These are phyloP conservation scores for Saccharomycopsis hybrid DNA, from an alignment of 1,139 yeast genomes.

Conservation along the genomic window DNA sequence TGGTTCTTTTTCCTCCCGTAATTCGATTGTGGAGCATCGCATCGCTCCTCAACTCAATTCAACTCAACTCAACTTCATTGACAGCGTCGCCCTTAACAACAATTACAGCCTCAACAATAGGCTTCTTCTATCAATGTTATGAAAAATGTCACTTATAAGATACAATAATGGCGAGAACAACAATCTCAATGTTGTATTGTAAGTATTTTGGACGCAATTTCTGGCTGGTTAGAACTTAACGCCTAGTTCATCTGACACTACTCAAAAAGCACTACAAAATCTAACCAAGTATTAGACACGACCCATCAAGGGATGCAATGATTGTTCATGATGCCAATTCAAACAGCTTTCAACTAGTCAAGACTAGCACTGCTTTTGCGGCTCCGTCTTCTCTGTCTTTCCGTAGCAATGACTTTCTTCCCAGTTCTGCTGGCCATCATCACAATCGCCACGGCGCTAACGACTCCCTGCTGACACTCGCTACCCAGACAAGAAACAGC, in stretches of 20 bases:
- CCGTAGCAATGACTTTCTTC: not conserved
- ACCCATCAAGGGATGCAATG: constrained; percentile 27
- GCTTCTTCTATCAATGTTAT: too few species aligned
- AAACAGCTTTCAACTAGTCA: constrained; percentile 27
- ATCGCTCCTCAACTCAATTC: too few species aligned
- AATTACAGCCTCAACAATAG: too few species aligned
- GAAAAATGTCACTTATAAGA: constrained; percentile 29
- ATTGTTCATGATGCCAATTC: constrained; percentile 29
- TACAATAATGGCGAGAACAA: constrained; percentile 22
- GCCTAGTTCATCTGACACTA: too few species aligned
- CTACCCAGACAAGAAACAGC: too few species aligned
- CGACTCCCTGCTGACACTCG: not conserved
- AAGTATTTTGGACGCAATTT: constrained; percentile 19
- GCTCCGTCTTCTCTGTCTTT: too few species aligned
- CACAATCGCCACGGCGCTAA: not conserved
- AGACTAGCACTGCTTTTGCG: constrained; percentile 22
- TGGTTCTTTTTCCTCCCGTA: too few species aligned
- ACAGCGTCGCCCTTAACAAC: too few species aligned
- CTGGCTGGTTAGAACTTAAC: not conserved
- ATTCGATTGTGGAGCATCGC: too few species aligned
- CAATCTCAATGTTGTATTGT: constrained; percentile 30
- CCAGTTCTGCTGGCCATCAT: not conserved
- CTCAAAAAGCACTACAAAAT: too few species aligned
- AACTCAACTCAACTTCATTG: too few species aligned
- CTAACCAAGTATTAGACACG: constrained; percentile 24